Conservation (phyloP, 2,329 filamentous ascomycete genomes). For the Lasiodiplodia sp. region DNA sequence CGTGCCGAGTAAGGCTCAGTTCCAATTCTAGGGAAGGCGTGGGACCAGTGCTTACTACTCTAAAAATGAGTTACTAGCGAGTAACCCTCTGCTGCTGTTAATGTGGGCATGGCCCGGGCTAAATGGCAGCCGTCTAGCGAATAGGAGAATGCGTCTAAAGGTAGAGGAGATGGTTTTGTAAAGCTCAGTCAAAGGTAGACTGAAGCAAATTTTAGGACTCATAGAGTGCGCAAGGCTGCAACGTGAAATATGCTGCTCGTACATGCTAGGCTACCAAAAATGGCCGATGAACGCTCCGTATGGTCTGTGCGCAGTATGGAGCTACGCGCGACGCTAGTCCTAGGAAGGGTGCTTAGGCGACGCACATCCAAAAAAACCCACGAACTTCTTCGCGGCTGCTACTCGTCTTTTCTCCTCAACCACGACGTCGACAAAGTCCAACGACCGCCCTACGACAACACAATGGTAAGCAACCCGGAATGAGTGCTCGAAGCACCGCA, state of each 20-base stretch:
- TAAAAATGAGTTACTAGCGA: background rate
- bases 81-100: background rate
- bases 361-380: constrained; percentile 13
- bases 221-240: background rate
- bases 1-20: background rate
- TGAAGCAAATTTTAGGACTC: background rate
- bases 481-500: constrained; percentile 10
- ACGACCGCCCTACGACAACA: constrained; percentile 30
- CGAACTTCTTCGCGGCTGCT: constrained; percentile 9
- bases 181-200: background rate
- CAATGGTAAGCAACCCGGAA: constrained; percentile 28
- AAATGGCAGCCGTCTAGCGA: background rate
- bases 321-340: background rate
- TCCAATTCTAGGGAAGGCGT: background rate
- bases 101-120: background rate
- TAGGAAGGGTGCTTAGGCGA: background rate
- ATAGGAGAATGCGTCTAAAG: background rate
- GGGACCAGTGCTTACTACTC: background rate
- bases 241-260: background rate
- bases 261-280: background rate
- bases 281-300: background rate
- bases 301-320: background rate
- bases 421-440: constrained; percentile 29
- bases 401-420: constrained; percentile 19
- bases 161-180: background rate